phyloP scores from a whole-genome alignment of 1,284 basidiomycete genomes.

The Ustilago vetiveriae region DNA sequence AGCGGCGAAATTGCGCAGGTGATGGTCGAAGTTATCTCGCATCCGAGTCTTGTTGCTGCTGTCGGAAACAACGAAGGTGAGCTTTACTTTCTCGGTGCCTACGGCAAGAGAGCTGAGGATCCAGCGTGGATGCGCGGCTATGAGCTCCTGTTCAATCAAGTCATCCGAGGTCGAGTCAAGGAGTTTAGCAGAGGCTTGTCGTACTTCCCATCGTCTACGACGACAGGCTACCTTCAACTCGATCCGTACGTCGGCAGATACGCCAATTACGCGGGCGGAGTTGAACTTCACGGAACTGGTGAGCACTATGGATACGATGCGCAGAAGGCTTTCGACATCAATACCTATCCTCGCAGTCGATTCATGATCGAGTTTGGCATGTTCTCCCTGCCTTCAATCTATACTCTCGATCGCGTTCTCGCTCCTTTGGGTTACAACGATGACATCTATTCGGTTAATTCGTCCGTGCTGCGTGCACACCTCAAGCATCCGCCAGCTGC shows the following conservation, averaged over 20 bases:
- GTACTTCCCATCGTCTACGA: slow-evolving; percentile 75
- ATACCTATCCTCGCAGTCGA: slow-evolving; percentile 73
- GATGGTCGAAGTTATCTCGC: slow-evolving; percentile 72
- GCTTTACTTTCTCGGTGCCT: slow-evolving; percentile 32
- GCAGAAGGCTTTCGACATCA: slow-evolving; percentile 72
- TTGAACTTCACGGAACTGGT: slow-evolving; percentile 72
- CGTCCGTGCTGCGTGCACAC: slow-evolving; percentile 73
- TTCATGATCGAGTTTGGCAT: slow-evolving; percentile 77
- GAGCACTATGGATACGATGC: slow-evolving; percentile 72
- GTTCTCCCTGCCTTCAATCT: slow-evolving; percentile 76
- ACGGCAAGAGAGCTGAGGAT: slow-evolving; percentile 16
- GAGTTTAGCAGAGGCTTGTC: slow-evolving; percentile 73
- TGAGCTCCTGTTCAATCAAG: slow-evolving; percentile 68
- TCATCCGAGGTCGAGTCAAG: slow-evolving; percentile 71
- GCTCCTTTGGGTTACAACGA: slow-evolving; percentile 68
- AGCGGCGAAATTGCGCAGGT: slow-evolving; percentile 74
- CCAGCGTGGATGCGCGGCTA: slow-evolving; percentile 31
- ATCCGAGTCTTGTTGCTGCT: slow-evolving; percentile 68
- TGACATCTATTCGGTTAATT: slow-evolving; percentile 74
- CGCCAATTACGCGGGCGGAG: slow-evolving; percentile 70
- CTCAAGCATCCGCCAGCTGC: slow-evolving; percentile 73
- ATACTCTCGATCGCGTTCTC: slow-evolving; percentile 74
- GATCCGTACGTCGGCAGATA: slow-evolving; percentile 73
- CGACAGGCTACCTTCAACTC: slow-evolving; percentile 71
- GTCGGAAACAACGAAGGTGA: slow-evolving; percentile 58